A percentile compares a stretch with the other conserved stretches of the same genome.
Conservation (phyloP, 1,284 basidiomycete species). For the Ustilago cynodontis region DNA sequence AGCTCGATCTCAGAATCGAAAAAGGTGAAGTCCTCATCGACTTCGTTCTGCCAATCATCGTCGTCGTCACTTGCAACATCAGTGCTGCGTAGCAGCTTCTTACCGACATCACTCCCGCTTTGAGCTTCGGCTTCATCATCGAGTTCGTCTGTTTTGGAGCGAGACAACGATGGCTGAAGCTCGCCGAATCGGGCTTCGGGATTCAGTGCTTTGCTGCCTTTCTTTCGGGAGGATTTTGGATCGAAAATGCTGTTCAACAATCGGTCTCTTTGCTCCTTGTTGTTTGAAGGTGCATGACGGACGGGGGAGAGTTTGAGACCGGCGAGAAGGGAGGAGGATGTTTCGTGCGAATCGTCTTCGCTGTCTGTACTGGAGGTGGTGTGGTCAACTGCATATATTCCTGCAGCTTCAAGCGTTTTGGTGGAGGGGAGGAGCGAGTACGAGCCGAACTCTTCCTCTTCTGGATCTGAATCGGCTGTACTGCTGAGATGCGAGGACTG, state of each 20-base stretch:
- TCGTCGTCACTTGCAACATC: constrained; percentile 24
- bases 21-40: constrained; percentile 47
- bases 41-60: constrained; percentile 45
- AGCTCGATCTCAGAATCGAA: constrained; percentile 45
- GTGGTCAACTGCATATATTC: constrained; percentile 20
- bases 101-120: background rate
- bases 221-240: constrained; percentile 6
- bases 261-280: background rate
- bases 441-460: constrained; percentile 19
- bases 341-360: constrained; percentile 3
- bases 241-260: constrained; percentile 29
- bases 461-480: constrained; percentile 4
- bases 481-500: background rate
- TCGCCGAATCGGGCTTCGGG: constrained; percentile 33
- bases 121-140: background rate
- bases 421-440: constrained; percentile 1
- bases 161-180: constrained; percentile 7
- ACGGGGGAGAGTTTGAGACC: constrained; percentile 35
- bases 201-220: constrained; percentile 4
- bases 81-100: background rate
- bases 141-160: background rate
- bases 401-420: background rate
- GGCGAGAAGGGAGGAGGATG: constrained; percentile 14
- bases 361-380: background rate
- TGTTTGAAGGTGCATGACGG: constrained; percentile 14